These are phyloP conservation scores for Hydrangea macrophylla DNA, from an alignment of 148 eudicot genomes.

Conservation along the genomic window DNA sequence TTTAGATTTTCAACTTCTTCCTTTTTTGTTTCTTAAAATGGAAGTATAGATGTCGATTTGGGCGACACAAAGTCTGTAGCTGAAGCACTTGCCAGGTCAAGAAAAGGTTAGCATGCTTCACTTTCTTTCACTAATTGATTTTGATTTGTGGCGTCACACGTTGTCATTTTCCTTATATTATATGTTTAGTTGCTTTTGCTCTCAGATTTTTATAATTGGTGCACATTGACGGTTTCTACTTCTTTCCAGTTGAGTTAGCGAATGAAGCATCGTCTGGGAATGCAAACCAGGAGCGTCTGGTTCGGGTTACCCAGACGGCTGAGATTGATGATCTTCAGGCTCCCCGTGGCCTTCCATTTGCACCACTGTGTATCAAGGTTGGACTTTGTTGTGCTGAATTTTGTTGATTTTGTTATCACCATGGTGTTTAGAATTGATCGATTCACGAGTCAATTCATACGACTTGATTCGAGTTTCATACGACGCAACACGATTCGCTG, in stretches of 20 bases:
- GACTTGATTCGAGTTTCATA: too few relatives aligned
- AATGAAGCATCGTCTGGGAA: slow-evolving; percentile 49
- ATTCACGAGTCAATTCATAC: too few relatives aligned
- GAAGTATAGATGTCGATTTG: slow-evolving; percentile 60
- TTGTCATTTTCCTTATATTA: neutral
- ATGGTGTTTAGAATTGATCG: too few relatives aligned
- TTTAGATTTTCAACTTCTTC: neutral
- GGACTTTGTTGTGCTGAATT: slow-evolving; percentile 10
- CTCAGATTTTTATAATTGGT: neutral
- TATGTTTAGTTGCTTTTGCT: too few relatives aligned
- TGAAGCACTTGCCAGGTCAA: slow-evolving; percentile 75
- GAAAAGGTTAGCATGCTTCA: slow-evolving; percentile 49
- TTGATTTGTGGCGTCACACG: neutral
- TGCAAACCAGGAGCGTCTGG: slow-evolving; percentile 48
- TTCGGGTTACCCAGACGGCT: slow-evolving; percentile 62
- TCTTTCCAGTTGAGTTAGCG: slow-evolving; percentile 60
- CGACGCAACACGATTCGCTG: too few relatives aligned
- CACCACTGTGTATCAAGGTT: slow-evolving; percentile 93
- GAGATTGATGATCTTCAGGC: slow-evolving; percentile 97
- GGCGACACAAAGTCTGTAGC: slow-evolving; percentile 75
- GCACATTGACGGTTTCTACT: neutral
- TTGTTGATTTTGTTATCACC: neutral
- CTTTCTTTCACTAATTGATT: neutral
- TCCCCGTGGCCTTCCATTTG: slow-evolving; percentile 76
- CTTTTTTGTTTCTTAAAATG: neutral